A percentile compares a stretch with the other conserved stretches of the same genome.
phyloP scores from a whole-genome alignment of 345 rosid species.

The Corchorus capsularis region DNA sequence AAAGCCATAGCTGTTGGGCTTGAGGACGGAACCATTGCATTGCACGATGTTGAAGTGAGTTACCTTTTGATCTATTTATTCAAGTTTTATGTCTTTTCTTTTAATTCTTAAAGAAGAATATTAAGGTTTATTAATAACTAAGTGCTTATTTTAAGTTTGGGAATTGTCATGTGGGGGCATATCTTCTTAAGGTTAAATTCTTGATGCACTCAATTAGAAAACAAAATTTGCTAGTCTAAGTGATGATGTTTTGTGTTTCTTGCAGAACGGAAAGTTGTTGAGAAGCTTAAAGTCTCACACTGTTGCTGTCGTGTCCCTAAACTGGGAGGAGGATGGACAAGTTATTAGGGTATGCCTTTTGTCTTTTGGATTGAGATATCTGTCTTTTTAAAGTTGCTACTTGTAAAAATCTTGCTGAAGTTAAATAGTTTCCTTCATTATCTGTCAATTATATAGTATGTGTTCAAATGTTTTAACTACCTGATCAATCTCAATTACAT shows the following conservation, averaged over 20 bases:
- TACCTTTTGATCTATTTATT: background rate
- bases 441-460: background rate
- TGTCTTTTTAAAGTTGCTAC: background rate
- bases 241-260: constrained; percentile 17
- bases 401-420: background rate
- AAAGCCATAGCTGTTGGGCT: constrained; percentile 86
- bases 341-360: constrained; percentile 39
- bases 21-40: constrained; percentile 76
- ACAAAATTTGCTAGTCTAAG: background rate
- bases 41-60: constrained; percentile 87
- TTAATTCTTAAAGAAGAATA: too few relatives aligned
- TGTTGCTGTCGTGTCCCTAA: constrained; percentile 78
- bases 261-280: constrained; percentile 77
- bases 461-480: background rate
- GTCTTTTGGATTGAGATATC: constrained; percentile 15
- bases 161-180: background rate
- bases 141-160: background rate
- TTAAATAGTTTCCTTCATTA: constrained; percentile 9
- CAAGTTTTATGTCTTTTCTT: background rate
- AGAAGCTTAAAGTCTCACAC: constrained; percentile 73
- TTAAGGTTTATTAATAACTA: background rate
- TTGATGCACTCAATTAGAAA: background rate
- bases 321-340: constrained; percentile 83
- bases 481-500: background rate
- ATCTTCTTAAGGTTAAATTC: constrained; percentile 3